These are phyloP conservation scores for Puccinellia tenuiflora DNA, from an alignment of 176 grass and related monocot genomes.

Conservation along the genomic window DNA sequence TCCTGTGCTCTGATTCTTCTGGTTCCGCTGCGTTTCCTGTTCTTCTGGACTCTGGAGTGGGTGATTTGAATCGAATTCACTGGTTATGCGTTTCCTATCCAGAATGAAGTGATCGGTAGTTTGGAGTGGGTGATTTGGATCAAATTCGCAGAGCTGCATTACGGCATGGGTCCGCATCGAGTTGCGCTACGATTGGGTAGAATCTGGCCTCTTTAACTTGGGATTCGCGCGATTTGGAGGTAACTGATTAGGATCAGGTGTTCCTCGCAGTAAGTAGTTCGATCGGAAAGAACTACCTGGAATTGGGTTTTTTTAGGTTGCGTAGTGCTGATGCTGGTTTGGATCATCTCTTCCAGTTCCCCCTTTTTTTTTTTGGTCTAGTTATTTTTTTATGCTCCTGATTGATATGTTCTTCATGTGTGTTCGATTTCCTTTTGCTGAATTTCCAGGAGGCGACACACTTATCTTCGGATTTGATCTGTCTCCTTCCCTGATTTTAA, in stretches of 20 bases:
- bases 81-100: not conserved
- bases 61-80: not conserved
- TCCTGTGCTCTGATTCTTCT: slow-evolving; percentile 8
- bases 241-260: not conserved
- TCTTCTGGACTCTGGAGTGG: not conserved
- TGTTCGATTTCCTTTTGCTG: not conserved
- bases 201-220: slow-evolving; percentile 11
- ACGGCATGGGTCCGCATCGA: not conserved
- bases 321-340: not conserved
- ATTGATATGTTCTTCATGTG: not conserved
- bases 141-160: slow-evolving; percentile 7
- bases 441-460: too few relatives aligned
- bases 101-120: not conserved
- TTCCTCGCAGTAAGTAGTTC: not conserved
- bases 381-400: not conserved
- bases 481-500: not conserved
- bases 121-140: not conserved
- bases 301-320: not conserved
- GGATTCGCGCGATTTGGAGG: slow-evolving; percentile 19
- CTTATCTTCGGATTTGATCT: too few relatives aligned
- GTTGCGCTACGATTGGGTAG: not conserved
- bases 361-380: not conserved
- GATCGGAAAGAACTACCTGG: not conserved
- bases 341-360: slow-evolving; percentile 1
- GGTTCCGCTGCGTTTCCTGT: not conserved